These are phyloP conservation scores for Hyphopichia homilentoma DNA, from an alignment of 805 yeast genomes.

Conservation along the genomic window DNA sequence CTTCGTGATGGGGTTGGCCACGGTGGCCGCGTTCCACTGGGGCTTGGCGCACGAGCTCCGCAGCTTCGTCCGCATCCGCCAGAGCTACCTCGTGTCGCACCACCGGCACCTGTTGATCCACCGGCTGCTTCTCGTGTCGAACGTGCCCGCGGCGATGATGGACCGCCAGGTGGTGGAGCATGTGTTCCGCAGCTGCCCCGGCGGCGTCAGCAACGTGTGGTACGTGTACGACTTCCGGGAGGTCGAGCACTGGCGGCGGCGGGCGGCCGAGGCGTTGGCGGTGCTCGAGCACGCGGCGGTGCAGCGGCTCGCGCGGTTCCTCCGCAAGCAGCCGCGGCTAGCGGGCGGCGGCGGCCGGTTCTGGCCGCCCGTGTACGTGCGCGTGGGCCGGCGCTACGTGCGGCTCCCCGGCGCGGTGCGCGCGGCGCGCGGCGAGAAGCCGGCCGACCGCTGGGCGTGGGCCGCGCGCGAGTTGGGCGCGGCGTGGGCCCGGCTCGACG, in stretches of 20 bases:
- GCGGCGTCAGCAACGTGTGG: constrained; percentile 58
- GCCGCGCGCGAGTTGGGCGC: constrained; percentile 16
- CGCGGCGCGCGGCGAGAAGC: neutral
- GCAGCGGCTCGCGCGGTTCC: constrained; percentile 12
- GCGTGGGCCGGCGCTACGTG: neutral
- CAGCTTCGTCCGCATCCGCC: constrained; percentile 46
- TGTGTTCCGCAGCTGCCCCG: constrained; percentile 43
- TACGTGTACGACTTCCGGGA: constrained; percentile 38
- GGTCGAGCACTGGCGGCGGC: constrained; percentile 14
- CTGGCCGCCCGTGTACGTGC: constrained; percentile 31
- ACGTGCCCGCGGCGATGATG: constrained; percentile 38
- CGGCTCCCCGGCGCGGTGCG: neutral
- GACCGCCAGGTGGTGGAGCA: constrained; percentile 19
- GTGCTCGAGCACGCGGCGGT: constrained; percentile 26
- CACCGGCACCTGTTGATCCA: constrained; percentile 23
- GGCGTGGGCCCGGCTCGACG: constrained; percentile 13
- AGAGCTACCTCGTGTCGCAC: constrained; percentile 32
- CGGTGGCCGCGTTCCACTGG: constrained; percentile 54
- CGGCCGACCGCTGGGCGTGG: constrained; percentile 20
- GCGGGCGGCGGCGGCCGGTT: too few species aligned
- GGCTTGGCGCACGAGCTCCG: constrained; percentile 55
- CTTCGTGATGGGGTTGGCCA: constrained; percentile 52
- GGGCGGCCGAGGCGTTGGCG: constrained; percentile 23
- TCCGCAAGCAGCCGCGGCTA: neutral
- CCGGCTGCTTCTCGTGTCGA: constrained; percentile 38